Evolutionary conservation across 257 asterid species (phyloP).

Genomic region (Lycium barbarum): DNA sequence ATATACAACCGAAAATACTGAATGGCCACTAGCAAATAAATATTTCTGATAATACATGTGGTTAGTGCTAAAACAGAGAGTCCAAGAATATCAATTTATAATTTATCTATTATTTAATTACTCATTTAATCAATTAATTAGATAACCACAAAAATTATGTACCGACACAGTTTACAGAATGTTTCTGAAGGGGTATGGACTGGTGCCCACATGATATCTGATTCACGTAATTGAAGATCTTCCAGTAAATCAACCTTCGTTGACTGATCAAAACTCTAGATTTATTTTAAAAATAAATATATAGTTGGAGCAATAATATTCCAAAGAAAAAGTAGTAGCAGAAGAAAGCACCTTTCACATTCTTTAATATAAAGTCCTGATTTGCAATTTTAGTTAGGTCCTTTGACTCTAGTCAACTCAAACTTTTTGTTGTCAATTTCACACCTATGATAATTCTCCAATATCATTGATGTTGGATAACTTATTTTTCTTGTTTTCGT

Average conservation of each 20-base stretch:
- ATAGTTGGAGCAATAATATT: background rate
- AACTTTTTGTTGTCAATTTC: background rate
- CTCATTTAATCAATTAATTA: background rate
- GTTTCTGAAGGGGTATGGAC: conserved; percentile 46
- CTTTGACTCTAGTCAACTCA: background rate
- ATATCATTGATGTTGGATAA: no score
- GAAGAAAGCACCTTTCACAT: background rate
- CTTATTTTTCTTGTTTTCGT: no score
- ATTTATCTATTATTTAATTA: background rate
- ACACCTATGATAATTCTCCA: background rate
- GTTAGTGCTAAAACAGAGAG: conserved; percentile 14
- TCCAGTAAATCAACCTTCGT: background rate
- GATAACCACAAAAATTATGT: background rate
- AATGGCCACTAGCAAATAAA: background rate
- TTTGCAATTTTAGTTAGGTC: background rate
- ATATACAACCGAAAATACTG: background rate
- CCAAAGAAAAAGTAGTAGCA: background rate
- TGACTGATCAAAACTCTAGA: background rate
- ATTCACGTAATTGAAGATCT: conserved; percentile 26
- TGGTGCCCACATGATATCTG: conserved; percentile 42
- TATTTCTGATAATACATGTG: background rate
- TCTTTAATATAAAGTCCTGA: background rate
- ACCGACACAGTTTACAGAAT: conserved; percentile 48
- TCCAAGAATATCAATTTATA: background rate
- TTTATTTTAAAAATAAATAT: background rate